Evolutionary conservation across 345 rosid species (phyloP).

Genomic region (Populus ilicifolia): DNA sequence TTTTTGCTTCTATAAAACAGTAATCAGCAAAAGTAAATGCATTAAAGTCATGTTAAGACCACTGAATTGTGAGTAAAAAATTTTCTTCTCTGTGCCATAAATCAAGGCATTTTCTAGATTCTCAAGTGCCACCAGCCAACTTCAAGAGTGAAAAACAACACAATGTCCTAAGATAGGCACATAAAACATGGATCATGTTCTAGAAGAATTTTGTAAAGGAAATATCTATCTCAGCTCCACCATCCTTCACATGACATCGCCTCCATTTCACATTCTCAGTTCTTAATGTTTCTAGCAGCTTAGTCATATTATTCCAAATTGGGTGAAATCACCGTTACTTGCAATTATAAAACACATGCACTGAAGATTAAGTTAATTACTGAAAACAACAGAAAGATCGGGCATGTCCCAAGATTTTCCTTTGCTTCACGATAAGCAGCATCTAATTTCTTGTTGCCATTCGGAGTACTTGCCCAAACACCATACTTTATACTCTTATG

Average conservation of each 20-base stretch:
- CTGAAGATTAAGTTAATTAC: slow-evolving; percentile 33
- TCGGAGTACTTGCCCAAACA: slow-evolving; percentile 90
- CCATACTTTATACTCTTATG: slow-evolving; percentile 82
- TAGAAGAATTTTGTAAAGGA: not conserved
- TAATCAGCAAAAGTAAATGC: not conserved
- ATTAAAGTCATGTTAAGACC: not conserved
- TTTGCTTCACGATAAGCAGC: slow-evolving; percentile 71
- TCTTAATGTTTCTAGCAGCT: not conserved
- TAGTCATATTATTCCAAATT: not conserved
- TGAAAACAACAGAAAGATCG: slow-evolving; percentile 73
- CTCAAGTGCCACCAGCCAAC: not conserved
- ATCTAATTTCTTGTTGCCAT: slow-evolving; percentile 80
- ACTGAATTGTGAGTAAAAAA: not conserved
- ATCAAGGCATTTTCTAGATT: not conserved
- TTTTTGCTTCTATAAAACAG: not conserved
- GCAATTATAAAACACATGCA: slow-evolving; percentile 9
- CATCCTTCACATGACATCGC: not conserved
- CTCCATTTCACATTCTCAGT: not conserved
- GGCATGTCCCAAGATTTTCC: slow-evolving; percentile 46
- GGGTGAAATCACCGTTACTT: not conserved
- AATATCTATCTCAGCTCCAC: not conserved
- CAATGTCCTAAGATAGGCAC: not conserved
- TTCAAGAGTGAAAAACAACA: not conserved
- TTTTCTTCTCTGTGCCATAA: not conserved
- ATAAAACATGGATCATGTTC: not conserved